Conservation (phyloP, 352 stramenopile genomes). For the Salisapilia sapeloensis region DNA sequence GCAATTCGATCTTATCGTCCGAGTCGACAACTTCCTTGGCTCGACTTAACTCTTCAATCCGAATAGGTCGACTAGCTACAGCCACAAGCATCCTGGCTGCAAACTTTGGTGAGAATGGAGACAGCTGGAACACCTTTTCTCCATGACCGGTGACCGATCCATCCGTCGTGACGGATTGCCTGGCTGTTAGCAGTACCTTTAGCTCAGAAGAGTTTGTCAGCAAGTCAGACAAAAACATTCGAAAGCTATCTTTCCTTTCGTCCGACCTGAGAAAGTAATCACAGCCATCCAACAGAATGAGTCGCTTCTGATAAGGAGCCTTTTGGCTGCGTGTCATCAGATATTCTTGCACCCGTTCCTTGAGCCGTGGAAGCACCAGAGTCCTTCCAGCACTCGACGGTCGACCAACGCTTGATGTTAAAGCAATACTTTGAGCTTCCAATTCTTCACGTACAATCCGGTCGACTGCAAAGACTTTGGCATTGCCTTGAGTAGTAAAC, state of each 20-base stretch:
- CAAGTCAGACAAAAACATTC: constrained; percentile 42
- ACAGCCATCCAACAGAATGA: constrained; percentile 57
- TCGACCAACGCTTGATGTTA: constrained; percentile 3
- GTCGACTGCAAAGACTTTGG: constrained; percentile 45
- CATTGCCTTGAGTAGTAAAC: constrained; percentile 46
- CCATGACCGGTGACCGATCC: constrained; percentile 47
- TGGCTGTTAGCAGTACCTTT: constrained; percentile 56
- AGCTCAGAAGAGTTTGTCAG: constrained; percentile 49
- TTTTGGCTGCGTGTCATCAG: constrained; percentile 34
- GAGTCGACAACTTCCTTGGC: constrained; percentile 8
- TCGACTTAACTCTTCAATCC: constrained; percentile 41
- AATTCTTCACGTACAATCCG: constrained; percentile 41
- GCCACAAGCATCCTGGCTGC: constrained; percentile 58
- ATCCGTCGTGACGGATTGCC: constrained; percentile 40
- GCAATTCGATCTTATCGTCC: constrained; percentile 50
- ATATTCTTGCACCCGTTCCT: constrained; percentile 29
- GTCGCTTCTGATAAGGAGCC: constrained; percentile 25
- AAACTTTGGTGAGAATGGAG: constrained; percentile 50
- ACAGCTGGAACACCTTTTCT: constrained; percentile 46
- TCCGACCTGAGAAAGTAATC: constrained; percentile 40
- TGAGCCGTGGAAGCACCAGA: constrained; percentile 27
- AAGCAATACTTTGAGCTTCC: constrained; percentile 27
- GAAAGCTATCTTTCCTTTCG: constrained; percentile 34
- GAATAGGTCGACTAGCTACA: constrained; percentile 54
- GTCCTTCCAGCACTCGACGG: constrained; percentile 8